Conservation (phyloP, 352 stramenopile genomes). For the Aphanomyces astaci region DNA sequence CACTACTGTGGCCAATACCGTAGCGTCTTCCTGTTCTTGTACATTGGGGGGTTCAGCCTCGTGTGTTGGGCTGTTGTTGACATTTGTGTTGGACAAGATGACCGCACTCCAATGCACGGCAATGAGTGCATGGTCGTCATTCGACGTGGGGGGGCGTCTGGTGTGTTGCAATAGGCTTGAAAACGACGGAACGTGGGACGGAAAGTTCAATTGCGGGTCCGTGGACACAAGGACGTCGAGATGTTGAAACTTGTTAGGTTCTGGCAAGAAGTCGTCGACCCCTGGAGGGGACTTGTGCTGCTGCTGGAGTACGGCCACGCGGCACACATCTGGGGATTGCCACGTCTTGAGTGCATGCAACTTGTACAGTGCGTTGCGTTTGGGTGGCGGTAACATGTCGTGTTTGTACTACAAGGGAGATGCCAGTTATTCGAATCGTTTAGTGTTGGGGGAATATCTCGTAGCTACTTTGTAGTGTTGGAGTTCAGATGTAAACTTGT, state of each 20-base stretch:
- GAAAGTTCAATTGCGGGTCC: not conserved
- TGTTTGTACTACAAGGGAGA: not conserved
- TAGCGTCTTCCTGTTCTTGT: too few relatives aligned
- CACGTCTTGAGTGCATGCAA: not conserved
- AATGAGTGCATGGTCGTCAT: not conserved
- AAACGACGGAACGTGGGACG: not conserved
- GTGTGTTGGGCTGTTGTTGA: not conserved
- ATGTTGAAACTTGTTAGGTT: not conserved
- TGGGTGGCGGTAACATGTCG: not conserved
- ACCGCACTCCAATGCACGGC: not conserved
- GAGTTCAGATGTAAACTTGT: constrained; percentile 1
- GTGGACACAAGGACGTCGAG: not conserved
- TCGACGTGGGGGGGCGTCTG: not conserved
- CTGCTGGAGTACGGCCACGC: not conserved
- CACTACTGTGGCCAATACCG: not conserved
- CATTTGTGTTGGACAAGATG: not conserved
- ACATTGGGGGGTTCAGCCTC: too few relatives aligned
- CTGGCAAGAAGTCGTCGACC: not conserved
- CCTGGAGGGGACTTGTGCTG: not conserved
- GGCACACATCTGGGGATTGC: not conserved
- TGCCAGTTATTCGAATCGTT: not conserved
- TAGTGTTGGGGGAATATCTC: not conserved
- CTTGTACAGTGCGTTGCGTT: constrained; percentile 7
- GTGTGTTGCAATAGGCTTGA: not conserved
- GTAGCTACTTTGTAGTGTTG: not conserved